Evolutionary conservation across 805 yeast genomes (phyloP).

Genomic region (Zygosaccharomyces lentus): DNA sequence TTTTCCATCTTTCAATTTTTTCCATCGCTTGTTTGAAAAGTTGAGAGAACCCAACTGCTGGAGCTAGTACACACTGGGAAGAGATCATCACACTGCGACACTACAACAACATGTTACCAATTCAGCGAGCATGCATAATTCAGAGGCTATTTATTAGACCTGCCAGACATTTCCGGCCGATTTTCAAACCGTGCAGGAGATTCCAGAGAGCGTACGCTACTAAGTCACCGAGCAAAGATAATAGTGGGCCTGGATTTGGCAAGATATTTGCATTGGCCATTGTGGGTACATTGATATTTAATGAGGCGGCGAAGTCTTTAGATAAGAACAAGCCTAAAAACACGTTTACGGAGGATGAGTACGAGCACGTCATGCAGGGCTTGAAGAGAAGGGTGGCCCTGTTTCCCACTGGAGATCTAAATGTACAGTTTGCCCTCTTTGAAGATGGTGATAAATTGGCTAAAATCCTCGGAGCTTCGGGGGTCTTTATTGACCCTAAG

Average conservation of each 20-base stretch:
- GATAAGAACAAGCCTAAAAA: slow-evolving; percentile 36
- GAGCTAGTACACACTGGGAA: neutral
- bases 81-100: neutral
- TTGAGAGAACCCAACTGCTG: slow-evolving; percentile 4
- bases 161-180: neutral
- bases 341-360: slow-evolving; percentile 36
- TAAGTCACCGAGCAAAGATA: slow-evolving; percentile 2
- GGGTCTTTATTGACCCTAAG: slow-evolving; percentile 48
- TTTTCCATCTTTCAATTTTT: slow-evolving; percentile 5
- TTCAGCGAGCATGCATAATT: neutral
- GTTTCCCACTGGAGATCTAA: slow-evolving; percentile 40
- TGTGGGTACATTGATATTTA: slow-evolving; percentile 43
- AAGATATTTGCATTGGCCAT: slow-evolving; percentile 42
- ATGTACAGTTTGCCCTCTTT: slow-evolving; percentile 39
- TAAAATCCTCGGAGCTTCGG: slow-evolving; percentile 17
- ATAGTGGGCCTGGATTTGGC: slow-evolving; percentile 38
- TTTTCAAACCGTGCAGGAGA: neutral
- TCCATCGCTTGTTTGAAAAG: slow-evolving; percentile 3
- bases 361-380: slow-evolving; percentile 45
- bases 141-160: neutral
- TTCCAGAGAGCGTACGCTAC: neutral
- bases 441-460: slow-evolving; percentile 21
- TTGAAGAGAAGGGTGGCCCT: slow-evolving; percentile 47
- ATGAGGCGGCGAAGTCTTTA: slow-evolving; percentile 37
- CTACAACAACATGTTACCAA: neutral